phyloP scores from a whole-genome alignment of 371 early-diverging fungal genomes.

The Basidiobolus meristosporus region DNA sequence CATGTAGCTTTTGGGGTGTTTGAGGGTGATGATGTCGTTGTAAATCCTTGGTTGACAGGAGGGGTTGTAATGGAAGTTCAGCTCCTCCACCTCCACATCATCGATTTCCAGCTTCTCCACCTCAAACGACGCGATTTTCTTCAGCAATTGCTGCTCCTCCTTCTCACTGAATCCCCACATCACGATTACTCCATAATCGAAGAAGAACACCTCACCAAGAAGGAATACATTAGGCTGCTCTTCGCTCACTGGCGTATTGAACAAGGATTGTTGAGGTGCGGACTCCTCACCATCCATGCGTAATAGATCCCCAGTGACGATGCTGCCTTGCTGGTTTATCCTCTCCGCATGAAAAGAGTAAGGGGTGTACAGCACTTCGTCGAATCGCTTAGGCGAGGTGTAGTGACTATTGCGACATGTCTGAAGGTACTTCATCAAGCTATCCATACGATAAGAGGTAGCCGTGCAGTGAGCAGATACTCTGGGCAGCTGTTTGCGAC shows the following conservation, averaged over 20 bases:
- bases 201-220: conserved; percentile 54
- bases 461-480: conserved; percentile 88
- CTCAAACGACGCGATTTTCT: conserved; percentile 46
- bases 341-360: too few species aligned
- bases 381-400: conserved; percentile 13
- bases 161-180: conserved; percentile 83
- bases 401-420: conserved; percentile 7
- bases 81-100: conserved; percentile 79
- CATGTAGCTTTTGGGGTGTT: conserved; percentile 54
- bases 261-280: too few species aligned
- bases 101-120: conserved; percentile 41
- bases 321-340: too few species aligned
- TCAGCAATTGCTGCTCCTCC: conserved; percentile 60
- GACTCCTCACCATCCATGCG: too few species aligned
- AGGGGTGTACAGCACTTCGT: conserved; percentile 6
- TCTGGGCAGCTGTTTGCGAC: conserved; percentile 19
- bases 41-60: conserved; percentile 43
- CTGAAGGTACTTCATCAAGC: conserved; percentile 18
- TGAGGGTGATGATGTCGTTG: conserved; percentile 40
- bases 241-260: too few species aligned
- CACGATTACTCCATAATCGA: conserved; percentile 89
- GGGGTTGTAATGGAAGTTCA: conserved; percentile 75
- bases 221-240: too few species aligned
- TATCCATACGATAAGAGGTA: conserved; percentile 19
- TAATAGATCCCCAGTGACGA: too few species aligned